Base-by-base conservation (phyloP, 257 asterid species). In the Solanum megistacrolobum region DNA sequence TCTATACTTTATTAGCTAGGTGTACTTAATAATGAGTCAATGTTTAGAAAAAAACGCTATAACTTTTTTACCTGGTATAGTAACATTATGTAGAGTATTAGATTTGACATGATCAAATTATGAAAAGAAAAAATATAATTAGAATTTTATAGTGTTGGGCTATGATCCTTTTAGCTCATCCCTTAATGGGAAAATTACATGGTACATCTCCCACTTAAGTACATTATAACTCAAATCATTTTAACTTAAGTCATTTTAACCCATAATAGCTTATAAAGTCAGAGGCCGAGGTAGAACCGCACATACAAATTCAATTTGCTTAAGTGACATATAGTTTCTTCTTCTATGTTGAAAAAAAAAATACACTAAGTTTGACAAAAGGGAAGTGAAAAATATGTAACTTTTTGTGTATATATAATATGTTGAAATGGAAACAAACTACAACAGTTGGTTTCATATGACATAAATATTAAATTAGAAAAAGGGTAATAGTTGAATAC, bases 81-180 rank as follows among this genome's bases (percentile, higher is more conserved):
- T 16, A 1, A 6, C 4, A 1, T 6, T 18, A 6, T 6, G n/a
- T 48, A 5, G 9, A 5, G 23, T 48, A 14, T 0, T 0, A 48
- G 7, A 6, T 52, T 52, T 18, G 62, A 52, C 4, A 52, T 52
- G n/a, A 18, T 18, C 62, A 52, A 2, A 52, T 18, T 18, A 52
- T 18, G 2, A 18, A 18, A 55, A 55, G 4, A 55, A 55, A 55
- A 55, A 18, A 55, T 16, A 52, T 52, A 55, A 18, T 55, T 55
- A 55, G 1, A 18, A 55, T 55, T 55, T 18, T 55, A 55, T 55
- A 18, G 7, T 12, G 55, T 46, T 46, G 55, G 0, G 55, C 7
- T 55, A 55, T 18, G 3, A 55, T 55, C 0, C 10, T 18, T 55
- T 55, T 55, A 18, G n/a, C 10, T 29, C 29, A 29, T 29, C 29